These are phyloP conservation scores for Coffea humblotiana DNA, from an alignment of 305 asterid genomes.

Conservation along the genomic window DNA sequence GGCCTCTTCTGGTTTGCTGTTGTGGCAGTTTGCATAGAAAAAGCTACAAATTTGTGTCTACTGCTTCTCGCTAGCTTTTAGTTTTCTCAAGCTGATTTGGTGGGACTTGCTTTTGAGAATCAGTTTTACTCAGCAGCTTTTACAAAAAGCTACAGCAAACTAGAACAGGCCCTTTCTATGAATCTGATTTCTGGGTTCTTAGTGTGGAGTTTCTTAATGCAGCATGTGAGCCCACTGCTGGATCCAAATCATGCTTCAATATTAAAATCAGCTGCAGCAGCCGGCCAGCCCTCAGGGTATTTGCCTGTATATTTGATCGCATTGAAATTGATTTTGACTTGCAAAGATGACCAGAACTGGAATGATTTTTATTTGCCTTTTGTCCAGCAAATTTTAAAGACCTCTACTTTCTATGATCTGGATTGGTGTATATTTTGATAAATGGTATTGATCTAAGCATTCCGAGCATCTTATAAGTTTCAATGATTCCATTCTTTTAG, in stretches of 20 bases:
- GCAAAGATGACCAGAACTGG: background rate
- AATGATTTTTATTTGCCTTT: background rate
- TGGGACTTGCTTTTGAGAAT: background rate
- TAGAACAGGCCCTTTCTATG: background rate
- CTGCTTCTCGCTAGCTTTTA: background rate
- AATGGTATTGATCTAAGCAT: slow-evolving; percentile 13
- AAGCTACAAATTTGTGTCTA: background rate
- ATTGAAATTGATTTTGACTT: background rate
- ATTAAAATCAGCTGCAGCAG: slow-evolving; percentile 83
- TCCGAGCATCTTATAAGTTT: slow-evolving; percentile 18
- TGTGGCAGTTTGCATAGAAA: background rate
- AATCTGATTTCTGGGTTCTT: slow-evolving; percentile 7
- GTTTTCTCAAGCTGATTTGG: background rate
- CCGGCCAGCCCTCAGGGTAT: slow-evolving; percentile 92
- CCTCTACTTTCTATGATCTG: background rate
- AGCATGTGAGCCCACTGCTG: slow-evolving; percentile 84
- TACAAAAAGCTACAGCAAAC: background rate
- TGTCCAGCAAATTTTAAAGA: background rate
- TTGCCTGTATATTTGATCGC: slow-evolving; percentile 5
- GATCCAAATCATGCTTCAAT: slow-evolving; percentile 94
- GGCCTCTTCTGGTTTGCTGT: slow-evolving; percentile 1
- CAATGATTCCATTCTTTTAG: slow-evolving; percentile 39
- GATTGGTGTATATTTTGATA: background rate
- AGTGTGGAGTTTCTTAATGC: slow-evolving; percentile 29
- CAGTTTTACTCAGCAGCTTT: background rate